Conservation (phyloP, 2,329 filamentous ascomycete genomes). For the Phoma herbarum region DNA sequence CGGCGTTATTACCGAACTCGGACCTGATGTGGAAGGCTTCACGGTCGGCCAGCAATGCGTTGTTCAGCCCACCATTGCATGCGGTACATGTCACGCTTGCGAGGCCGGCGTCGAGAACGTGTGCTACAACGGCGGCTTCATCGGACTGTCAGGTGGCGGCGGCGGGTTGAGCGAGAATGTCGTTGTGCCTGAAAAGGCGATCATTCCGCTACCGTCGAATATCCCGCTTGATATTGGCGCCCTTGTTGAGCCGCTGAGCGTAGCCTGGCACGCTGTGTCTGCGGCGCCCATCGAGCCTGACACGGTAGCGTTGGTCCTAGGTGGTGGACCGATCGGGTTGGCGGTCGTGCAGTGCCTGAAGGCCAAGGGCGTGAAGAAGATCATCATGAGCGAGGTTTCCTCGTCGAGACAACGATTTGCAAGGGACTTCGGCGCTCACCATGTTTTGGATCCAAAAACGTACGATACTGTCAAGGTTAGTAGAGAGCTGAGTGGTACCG, state of each 20-base stretch:
- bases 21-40: constrained; percentile 58
- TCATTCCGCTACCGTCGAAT: constrained; percentile 61
- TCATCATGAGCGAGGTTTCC: constrained; percentile 67
- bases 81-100: constrained; percentile 66
- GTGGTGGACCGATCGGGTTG: constrained; percentile 70
- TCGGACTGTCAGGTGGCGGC: constrained; percentile 60
- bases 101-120: constrained; percentile 63
- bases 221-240: constrained; percentile 64
- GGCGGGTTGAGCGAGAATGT: constrained; percentile 66
- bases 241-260: constrained; percentile 69
- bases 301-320: constrained; percentile 64
- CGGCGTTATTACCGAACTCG: constrained; percentile 67
- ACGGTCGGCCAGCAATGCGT: constrained; percentile 65
- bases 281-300: constrained; percentile 58
- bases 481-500: constrained; percentile 58
- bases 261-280: constrained; percentile 70
- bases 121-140: constrained; percentile 65
- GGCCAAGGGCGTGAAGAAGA: constrained; percentile 61
- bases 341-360: constrained; percentile 67
- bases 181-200: constrained; percentile 60
- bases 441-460: constrained; percentile 62
- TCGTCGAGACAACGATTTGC: constrained; percentile 61
- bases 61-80: constrained; percentile 68
- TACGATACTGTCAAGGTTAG: constrained; percentile 60
- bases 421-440: constrained; percentile 63